These are phyloP conservation scores for Nakazawaea ambrosiae DNA, from an alignment of 805 yeast species.

Conservation along the genomic window DNA sequence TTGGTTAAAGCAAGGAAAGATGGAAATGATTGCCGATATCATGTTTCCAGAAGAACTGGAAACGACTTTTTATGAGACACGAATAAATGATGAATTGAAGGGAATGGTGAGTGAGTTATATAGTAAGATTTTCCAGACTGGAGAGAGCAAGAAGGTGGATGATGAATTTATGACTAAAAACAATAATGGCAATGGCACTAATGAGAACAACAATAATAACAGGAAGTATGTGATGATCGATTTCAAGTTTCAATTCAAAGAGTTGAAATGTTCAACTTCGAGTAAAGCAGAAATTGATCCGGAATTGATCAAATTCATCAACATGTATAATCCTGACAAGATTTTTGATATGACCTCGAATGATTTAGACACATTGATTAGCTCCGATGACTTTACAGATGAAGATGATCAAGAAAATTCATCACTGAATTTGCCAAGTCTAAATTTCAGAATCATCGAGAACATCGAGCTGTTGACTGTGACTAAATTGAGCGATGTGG, in stretches of 20 bases:
- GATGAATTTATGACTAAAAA: constrained; percentile 14
- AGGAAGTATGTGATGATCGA: constrained; percentile 58
- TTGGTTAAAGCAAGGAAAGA: constrained; percentile 68
- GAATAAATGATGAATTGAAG: constrained; percentile 15
- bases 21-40: constrained; percentile 65
- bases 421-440: constrained; percentile 25
- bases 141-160: constrained; percentile 12
- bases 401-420: constrained; percentile 20
- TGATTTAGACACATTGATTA: constrained; percentile 16
- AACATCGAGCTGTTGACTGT: constrained; percentile 20
- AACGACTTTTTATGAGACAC: constrained; percentile 8
- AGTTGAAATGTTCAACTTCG: constrained; percentile 52
- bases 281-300: constrained; percentile 41
- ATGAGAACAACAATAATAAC: constrained; percentile 15
- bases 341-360: constrained; percentile 17
- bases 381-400: constrained; percentile 21
- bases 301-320: constrained; percentile 55
- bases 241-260: constrained; percentile 55
- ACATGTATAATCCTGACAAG: constrained; percentile 28
- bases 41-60: constrained; percentile 51
- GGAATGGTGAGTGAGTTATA: constrained; percentile 12
- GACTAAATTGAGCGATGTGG: constrained; percentile 19
- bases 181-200: neutral
- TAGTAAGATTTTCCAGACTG: constrained; percentile 16
- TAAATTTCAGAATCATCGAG: constrained; percentile 38